Conservation (phyloP, 805 yeast genomes). For the Kluyveromyces lactis region DNA sequence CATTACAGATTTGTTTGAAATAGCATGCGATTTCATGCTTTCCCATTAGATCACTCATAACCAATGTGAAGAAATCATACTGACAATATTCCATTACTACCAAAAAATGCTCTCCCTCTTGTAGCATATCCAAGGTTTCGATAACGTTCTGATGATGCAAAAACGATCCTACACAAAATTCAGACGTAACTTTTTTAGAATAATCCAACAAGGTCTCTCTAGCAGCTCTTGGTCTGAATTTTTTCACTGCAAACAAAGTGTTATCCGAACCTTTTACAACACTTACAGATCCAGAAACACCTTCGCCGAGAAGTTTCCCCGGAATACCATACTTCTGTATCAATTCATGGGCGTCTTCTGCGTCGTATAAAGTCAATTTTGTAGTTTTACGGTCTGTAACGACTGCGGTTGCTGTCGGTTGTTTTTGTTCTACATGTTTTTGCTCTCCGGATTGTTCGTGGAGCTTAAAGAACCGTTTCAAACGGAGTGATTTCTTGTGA, state of each 20-base stretch:
- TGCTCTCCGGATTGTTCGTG: constrained; percentile 26
- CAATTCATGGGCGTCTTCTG: constrained; percentile 33
- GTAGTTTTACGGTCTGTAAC: constrained; percentile 6
- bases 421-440: constrained; percentile 1
- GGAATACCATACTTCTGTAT: constrained; percentile 64
- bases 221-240: constrained; percentile 50
- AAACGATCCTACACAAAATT: constrained; percentile 73
- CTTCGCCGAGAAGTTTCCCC: constrained; percentile 75
- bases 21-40: constrained; percentile 68
- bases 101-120: constrained; percentile 52
- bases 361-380: constrained; percentile 31
- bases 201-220: constrained; percentile 63
- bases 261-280: constrained; percentile 57
- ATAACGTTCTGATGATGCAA: constrained; percentile 73
- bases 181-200: constrained; percentile 70
- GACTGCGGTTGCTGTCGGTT: constrained; percentile 5
- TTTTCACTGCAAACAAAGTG: constrained; percentile 75
- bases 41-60: constrained; percentile 79
- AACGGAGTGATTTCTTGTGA: constrained; percentile 20
- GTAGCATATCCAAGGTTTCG: constrained; percentile 70
- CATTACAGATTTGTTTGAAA: constrained; percentile 70
- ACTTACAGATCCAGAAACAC: constrained; percentile 93
- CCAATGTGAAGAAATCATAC: constrained; percentile 84
- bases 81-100: constrained; percentile 93
- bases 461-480: constrained; percentile 43